Conservation (phyloP, 768 basidiomycete species). For the Flagelloscypha sp. region DNA sequence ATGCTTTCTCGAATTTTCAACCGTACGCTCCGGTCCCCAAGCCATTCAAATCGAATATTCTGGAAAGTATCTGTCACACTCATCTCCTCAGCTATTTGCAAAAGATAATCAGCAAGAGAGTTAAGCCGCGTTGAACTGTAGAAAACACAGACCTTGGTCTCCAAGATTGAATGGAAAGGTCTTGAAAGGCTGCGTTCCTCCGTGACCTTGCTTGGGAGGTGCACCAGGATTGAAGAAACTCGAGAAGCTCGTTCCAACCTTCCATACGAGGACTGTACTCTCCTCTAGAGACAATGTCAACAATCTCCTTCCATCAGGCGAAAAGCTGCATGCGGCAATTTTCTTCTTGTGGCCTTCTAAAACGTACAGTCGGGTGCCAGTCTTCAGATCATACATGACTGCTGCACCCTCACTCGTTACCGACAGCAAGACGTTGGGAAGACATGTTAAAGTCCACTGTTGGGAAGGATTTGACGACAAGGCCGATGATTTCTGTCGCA, state of each 20-base stretch:
- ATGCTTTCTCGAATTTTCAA: slow-evolving; percentile 75
- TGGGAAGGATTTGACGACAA: slow-evolving; percentile 94
- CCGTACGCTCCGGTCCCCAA: slow-evolving; percentile 72
- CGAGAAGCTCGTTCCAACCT: slow-evolving; percentile 82
- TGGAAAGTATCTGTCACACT: slow-evolving; percentile 54
- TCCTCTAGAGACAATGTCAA: slow-evolving; percentile 86
- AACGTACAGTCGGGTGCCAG: slow-evolving; percentile 89
- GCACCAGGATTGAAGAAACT: slow-evolving; percentile 89
- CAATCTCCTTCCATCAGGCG: slow-evolving; percentile 85
- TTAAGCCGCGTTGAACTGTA: background rate
- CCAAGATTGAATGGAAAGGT: slow-evolving; percentile 80
- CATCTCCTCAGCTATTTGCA: slow-evolving; percentile 26
- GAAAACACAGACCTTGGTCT: slow-evolving; percentile 54
- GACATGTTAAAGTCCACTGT: slow-evolving; percentile 88
- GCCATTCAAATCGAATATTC: slow-evolving; percentile 78
- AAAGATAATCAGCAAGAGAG: background rate
- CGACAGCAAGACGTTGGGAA: slow-evolving; percentile 85
- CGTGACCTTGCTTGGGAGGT: slow-evolving; percentile 82
- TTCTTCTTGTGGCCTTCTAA: slow-evolving; percentile 84
- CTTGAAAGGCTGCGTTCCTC: slow-evolving; percentile 82
- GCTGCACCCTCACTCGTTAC: slow-evolving; percentile 91
- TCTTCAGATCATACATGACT: slow-evolving; percentile 94
- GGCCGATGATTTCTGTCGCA: slow-evolving; percentile 89
- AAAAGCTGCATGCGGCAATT: slow-evolving; percentile 82
- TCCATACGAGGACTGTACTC: slow-evolving; percentile 84